phyloP scores from a whole-genome alignment of 2,329 filamentous ascomycete genomes.

The Calonectria crousiana region DNA sequence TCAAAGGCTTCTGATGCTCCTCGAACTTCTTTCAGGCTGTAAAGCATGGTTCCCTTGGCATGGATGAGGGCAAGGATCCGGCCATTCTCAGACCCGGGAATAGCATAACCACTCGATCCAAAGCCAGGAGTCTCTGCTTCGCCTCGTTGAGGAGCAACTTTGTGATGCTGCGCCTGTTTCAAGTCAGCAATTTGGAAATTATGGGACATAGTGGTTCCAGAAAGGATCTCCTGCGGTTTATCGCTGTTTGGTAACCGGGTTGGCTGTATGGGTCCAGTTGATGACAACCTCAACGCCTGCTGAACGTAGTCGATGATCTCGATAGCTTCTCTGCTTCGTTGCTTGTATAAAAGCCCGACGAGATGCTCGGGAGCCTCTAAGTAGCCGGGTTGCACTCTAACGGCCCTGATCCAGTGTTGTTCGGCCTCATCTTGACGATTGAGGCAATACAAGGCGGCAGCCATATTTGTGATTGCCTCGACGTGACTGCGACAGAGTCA shows the following conservation, averaged over 20 bases:
- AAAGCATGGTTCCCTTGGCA: constrained; percentile 98
- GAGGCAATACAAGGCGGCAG: constrained; percentile 87
- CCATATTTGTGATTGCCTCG: constrained; percentile 93
- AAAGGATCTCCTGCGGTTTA: constrained; percentile 24
- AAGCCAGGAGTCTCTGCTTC: constrained; percentile 43
- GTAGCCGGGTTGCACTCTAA: constrained; percentile 86
- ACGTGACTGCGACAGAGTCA: constrained; percentile 73
- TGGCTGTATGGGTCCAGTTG: constrained; percentile 26
- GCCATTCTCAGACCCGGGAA: constrained; percentile 89
- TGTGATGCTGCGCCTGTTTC: constrained; percentile 40
- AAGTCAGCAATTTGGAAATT: constrained; percentile 38
- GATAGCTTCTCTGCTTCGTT: constrained; percentile 86
- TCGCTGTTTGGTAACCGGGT: constrained; percentile 7
- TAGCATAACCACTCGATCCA: constrained; percentile 75
- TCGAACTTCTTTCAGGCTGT: constrained; percentile 85
- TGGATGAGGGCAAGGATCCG: constrained; percentile 94
- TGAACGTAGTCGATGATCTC: constrained; percentile 90
- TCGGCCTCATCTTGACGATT: constrained; percentile 87
- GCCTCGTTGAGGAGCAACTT: constrained; percentile 32
- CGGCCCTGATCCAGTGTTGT: constrained; percentile 85
- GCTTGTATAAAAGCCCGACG: constrained; percentile 87
- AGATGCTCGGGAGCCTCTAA: constrained; percentile 97
- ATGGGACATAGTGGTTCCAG: constrained; percentile 18
- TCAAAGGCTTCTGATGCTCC: constrained; percentile 91
- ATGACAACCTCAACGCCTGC: constrained; percentile 69